Evolutionary conservation across 2,329 filamentous ascomycete species (phyloP), one percentile per base, ranked within the genome.

Genomic region (Ascochyta lentis): DNA sequence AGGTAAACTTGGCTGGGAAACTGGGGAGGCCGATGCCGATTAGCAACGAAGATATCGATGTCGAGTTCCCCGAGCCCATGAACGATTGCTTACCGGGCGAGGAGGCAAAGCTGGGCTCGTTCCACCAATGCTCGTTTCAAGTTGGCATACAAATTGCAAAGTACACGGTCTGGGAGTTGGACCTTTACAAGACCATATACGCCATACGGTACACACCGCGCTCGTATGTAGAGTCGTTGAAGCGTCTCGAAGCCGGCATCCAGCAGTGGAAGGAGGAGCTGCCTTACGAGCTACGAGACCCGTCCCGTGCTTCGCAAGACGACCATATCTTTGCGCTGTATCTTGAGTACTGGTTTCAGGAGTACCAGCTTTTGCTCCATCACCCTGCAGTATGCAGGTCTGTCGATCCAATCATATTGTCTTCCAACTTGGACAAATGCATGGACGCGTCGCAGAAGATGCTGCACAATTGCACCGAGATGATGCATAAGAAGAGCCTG

Each of bases 161-260:
- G 61, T 80, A 90, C 44, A 79, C 86, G 0, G 85, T 86, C 2
- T 79, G 91, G 16, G 87, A 86, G 61, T 83, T 92, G 68, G 88
- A 93, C 57, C 84, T 96, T 75, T 92, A 89, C 71, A 84, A 85
- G 63, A 88, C 85, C 35, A 83, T 96, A n/a, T 93, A 94, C 76
- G 84, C 88, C 39, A 84, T 90, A 10, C 83, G 84, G 29, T 81
- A 85, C 46, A 84, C 87, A 38, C 80, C 86, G 1, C 80, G 78
- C n/a, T 81, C 79, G 31, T 94, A 95, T 69, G 76, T 86, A 31
- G 77, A 81, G 3, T 83, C 85, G 3, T 81, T 95, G 27, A 81
- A 83, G 40, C 80, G 81, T 1, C 80, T 96, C 8, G 89, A 95
- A 66, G 80, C 80, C 8, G 85, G 87, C 60, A 78, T 91, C 15